Conservation (phyloP, 768 basidiomycete species). For the Rhodotorula paludigena region DNA sequence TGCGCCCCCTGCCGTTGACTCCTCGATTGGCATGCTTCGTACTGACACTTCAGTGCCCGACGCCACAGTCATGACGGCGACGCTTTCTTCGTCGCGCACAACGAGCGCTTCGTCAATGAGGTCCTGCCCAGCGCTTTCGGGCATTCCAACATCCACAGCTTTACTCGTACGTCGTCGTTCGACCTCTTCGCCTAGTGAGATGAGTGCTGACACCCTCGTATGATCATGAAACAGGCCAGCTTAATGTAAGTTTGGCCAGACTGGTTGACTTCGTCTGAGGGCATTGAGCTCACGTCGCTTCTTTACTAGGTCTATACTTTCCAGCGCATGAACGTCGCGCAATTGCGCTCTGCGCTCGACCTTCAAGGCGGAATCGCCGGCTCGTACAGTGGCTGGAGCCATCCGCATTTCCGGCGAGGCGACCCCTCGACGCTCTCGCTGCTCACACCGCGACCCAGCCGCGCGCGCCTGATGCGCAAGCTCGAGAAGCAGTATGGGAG, state of each 20-base stretch:
- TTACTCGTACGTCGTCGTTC: conserved; percentile 15
- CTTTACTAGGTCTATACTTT: conserved; percentile 26
- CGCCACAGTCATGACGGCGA: conserved; percentile 3
- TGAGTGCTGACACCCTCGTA: neutral
- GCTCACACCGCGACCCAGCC: conserved; percentile 6
- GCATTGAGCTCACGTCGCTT: too few species aligned
- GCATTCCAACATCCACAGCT: conserved; percentile 24
- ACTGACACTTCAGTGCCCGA: neutral
- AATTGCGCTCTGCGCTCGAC: conserved; percentile 4
- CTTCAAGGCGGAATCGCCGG: conserved; percentile 6
- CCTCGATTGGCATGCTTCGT: neutral
- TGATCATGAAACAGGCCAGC: neutral
- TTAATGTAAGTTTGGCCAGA: neutral
- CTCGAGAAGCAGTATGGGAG: conserved; percentile 27
- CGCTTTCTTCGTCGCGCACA: conserved; percentile 21
- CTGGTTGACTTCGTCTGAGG: too few species aligned
- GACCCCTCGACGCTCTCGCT: neutral
- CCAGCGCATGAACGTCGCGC: conserved; percentile 15
- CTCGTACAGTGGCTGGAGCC: conserved; percentile 16
- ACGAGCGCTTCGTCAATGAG: conserved; percentile 3
- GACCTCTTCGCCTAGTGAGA: too few species aligned
- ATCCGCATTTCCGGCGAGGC: conserved; percentile 8
- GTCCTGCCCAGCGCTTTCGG: conserved; percentile 14
- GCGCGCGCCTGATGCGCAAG: conserved; percentile 20
- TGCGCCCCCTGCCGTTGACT: neutral